Conservation (phyloP, 345 rosid species). For the Aethionema arabicum region DNA sequence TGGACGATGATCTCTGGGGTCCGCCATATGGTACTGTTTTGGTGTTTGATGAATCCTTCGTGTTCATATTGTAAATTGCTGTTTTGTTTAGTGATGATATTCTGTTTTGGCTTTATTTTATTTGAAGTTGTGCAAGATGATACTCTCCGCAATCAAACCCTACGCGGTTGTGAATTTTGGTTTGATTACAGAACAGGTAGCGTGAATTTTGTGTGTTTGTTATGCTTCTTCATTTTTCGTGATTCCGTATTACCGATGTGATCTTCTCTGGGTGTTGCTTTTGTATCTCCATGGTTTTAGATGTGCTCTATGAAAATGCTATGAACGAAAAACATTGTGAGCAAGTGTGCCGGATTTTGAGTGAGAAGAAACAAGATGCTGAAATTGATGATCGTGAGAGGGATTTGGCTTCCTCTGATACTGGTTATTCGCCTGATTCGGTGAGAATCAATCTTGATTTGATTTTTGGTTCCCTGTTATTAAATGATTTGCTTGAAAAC, state of each 20-base stretch:
- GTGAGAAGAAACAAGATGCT: constrained; percentile 45
- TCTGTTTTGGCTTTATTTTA: background rate
- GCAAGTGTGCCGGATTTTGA: constrained; percentile 54
- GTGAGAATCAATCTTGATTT: constrained; percentile 45
- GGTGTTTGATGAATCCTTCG: constrained; percentile 6
- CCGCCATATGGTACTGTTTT: constrained; percentile 43
- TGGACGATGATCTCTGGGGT: constrained; percentile 65
- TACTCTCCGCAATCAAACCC: constrained; percentile 24
- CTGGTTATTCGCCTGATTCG: constrained; percentile 48
- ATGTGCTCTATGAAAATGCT: constrained; percentile 57
- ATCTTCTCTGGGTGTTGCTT: constrained; percentile 2
- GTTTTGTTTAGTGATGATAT: background rate
- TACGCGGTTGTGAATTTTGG: constrained; percentile 44
- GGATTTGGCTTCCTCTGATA: constrained; percentile 49
- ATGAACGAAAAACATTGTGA: constrained; percentile 57
- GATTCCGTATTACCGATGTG: background rate
- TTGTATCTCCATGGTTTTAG: constrained; percentile 35
- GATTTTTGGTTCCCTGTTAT: constrained; percentile 36
- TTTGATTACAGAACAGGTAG: constrained; percentile 57
- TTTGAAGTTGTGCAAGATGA: constrained; percentile 42
- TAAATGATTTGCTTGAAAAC: constrained; percentile 38
- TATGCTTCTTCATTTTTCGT: background rate
- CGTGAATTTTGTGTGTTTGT: background rate
- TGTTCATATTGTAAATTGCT: constrained; percentile 14
- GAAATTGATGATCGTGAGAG: constrained; percentile 56